These are phyloP conservation scores for Isatis tinctoria DNA, from an alignment of 345 rosid genomes.

Conservation along the genomic window DNA sequence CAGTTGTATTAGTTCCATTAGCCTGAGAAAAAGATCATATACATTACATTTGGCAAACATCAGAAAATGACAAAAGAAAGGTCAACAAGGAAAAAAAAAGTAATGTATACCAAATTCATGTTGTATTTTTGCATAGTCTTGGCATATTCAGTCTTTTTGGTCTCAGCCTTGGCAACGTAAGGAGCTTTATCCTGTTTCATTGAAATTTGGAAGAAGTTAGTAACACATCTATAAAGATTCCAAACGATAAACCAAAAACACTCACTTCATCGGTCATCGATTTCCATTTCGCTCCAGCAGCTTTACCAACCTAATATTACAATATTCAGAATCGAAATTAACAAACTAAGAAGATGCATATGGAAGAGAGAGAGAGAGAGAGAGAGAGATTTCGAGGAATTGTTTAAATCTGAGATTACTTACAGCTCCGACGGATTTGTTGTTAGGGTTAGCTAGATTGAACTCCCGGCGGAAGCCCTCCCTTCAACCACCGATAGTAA, in stretches of 20 bases:
- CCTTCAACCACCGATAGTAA: slow-evolving; percentile 30
- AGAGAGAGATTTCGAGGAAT: neutral
- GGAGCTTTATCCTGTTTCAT: slow-evolving; percentile 67
- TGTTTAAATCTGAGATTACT: slow-evolving; percentile 14
- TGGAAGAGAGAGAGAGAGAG: neutral
- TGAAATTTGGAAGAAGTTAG: neutral
- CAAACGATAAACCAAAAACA: neutral
- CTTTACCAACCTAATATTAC: slow-evolving; percentile 63
- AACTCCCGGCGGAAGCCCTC: slow-evolving; percentile 67
- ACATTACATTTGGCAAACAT: neutral
- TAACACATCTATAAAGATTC: neutral
- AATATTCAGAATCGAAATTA: neutral
- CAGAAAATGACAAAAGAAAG: neutral
- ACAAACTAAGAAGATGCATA: neutral
- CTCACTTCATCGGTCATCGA: slow-evolving; percentile 56
- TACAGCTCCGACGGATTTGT: slow-evolving; percentile 74
- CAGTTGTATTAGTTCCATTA: slow-evolving; percentile 40
- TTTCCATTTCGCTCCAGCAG: slow-evolving; percentile 79
- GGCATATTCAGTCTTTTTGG: slow-evolving; percentile 56
- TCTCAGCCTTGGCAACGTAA: slow-evolving; percentile 46
- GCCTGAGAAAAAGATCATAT: slow-evolving; percentile 43
- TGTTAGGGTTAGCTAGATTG: slow-evolving; percentile 65
- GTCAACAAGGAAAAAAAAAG: neutral
- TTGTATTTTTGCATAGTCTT: slow-evolving; percentile 57
- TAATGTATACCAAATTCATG: slow-evolving; percentile 44